phyloP scores from a whole-genome alignment of 2,329 filamentous ascomycete genomes.

The Aspergillus carbonarius region DNA sequence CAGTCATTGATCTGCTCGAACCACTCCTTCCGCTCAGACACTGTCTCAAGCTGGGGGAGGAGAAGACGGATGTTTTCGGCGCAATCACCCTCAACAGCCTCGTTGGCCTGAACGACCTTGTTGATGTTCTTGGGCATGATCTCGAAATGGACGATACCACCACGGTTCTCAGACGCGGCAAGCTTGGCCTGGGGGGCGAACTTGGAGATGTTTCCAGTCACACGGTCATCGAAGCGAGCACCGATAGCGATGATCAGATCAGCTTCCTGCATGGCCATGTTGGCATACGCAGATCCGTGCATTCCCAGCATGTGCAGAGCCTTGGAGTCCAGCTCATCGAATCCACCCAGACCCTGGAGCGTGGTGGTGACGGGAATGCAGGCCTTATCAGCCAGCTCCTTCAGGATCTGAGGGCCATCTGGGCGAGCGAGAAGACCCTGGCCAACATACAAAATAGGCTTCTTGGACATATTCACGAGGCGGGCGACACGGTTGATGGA shows the following conservation, averaged over 20 bases:
- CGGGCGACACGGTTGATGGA: conserved; percentile 76
- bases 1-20: conserved; percentile 84
- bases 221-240: conserved; percentile 93
- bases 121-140: conserved; percentile 99
- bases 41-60: conserved; percentile 67
- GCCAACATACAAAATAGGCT: conserved; percentile 92
- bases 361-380: conserved; percentile 95
- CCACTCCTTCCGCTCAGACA: conserved; percentile 75
- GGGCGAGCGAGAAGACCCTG: conserved; percentile 81
- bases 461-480: conserved; percentile 84
- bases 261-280: conserved; percentile 96
- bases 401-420: conserved; percentile 75
- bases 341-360: conserved; percentile 87
- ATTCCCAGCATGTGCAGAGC: conserved; percentile 97
- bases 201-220: conserved; percentile 75
- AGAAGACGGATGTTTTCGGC: conserved; percentile 73
- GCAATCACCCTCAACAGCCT: conserved; percentile 93
- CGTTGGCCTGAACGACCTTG: conserved; percentile 95
- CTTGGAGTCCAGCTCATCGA: conserved; percentile 90
- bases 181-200: conserved; percentile 87
- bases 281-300: conserved; percentile 96
- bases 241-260: conserved; percentile 95
- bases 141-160: conserved; percentile 96
- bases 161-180: conserved; percentile 79
- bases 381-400: conserved; percentile 83